Percentiles rank a stretch among this genome's conserved stretches.
phyloP scores from a whole-genome alignment of 768 basidiomycete genomes.

The Tricholoma furcatifolium region DNA sequence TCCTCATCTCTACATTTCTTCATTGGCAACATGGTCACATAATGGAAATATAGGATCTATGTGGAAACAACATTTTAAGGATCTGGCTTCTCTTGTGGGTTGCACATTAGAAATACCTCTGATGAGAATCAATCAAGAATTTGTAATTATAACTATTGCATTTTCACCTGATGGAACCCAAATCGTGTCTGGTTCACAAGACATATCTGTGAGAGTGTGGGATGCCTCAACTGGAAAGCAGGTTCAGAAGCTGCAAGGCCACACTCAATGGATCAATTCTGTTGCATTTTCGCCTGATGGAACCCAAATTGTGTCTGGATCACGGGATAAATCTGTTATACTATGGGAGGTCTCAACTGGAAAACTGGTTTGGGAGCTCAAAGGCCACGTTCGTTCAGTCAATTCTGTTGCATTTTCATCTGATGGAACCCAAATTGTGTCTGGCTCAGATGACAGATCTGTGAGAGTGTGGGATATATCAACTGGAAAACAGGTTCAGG shows the following conservation, averaged over 20 bases:
- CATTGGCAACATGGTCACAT: slow-evolving; percentile 18
- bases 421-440: not conserved
- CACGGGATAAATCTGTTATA: not conserved
- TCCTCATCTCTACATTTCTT: slow-evolving; percentile 21
- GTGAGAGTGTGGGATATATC: not conserved
- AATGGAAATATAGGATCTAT: not conserved
- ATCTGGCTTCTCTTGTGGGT: not conserved
- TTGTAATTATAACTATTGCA: not conserved
- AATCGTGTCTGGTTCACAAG: not conserved
- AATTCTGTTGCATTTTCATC: not conserved
- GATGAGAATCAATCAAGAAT: not conserved
- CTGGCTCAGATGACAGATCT: not conserved
- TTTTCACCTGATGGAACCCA: not conserved
- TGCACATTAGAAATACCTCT: not conserved
- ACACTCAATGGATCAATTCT: not conserved
- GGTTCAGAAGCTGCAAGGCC: not conserved
- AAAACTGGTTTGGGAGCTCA: not conserved
- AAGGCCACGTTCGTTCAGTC: not conserved
- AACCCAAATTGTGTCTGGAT: not conserved
- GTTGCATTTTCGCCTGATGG: not conserved
- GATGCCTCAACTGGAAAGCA: not conserved
- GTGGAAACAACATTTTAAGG: not conserved
- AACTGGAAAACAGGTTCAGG: not conserved
- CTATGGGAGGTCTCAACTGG: not conserved
- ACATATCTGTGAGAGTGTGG: not conserved